Evolutionary conservation across 306 rosid species (phyloP).

Genomic region (Cucumis cinereus): DNA sequence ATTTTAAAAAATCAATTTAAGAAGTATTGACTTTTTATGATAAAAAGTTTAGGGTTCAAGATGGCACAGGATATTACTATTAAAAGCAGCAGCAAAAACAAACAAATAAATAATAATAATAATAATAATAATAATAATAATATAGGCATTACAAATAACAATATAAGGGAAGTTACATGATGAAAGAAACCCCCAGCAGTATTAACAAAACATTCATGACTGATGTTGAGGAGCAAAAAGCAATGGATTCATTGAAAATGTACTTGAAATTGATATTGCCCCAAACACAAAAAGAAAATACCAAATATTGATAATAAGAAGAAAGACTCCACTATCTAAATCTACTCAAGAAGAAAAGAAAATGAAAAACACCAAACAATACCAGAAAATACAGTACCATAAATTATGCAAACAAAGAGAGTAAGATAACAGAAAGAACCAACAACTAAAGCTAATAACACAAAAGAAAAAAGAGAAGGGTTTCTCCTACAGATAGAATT

Average conservation of each 20-base stretch:
- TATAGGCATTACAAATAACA: too few relatives aligned
- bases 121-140: too few relatives aligned
- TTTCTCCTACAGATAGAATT: background rate
- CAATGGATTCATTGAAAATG: conserved; percentile 2
- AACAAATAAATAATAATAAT: too few relatives aligned
- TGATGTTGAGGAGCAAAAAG: background rate
- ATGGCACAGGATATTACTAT: too few relatives aligned
- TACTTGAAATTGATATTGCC: background rate
- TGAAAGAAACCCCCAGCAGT: background rate
- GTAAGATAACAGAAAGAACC: conserved; percentile 22
- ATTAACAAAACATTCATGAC: background rate
- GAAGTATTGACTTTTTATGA: too few relatives aligned
- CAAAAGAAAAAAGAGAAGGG: conserved; percentile 19
- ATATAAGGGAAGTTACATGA: background rate
- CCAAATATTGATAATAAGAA: background rate
- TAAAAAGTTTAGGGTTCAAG: too few relatives aligned
- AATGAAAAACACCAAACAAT: conserved; percentile 26
- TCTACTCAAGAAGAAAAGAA: background rate
- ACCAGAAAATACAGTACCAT: conserved; percentile 33
- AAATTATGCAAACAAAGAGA: conserved; percentile 39
- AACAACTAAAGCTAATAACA: conserved; percentile 48
- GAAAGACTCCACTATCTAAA: conserved; percentile 5
- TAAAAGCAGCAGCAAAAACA: too few relatives aligned
- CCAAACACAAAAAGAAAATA: conserved; percentile 4
- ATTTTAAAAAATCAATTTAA: too few relatives aligned